A percentile compares a stretch with the other conserved stretches of the same genome.
These are phyloP conservation scores for Dicorynia guianensis DNA, from an alignment of 306 rosid species.

Conservation along the genomic window DNA sequence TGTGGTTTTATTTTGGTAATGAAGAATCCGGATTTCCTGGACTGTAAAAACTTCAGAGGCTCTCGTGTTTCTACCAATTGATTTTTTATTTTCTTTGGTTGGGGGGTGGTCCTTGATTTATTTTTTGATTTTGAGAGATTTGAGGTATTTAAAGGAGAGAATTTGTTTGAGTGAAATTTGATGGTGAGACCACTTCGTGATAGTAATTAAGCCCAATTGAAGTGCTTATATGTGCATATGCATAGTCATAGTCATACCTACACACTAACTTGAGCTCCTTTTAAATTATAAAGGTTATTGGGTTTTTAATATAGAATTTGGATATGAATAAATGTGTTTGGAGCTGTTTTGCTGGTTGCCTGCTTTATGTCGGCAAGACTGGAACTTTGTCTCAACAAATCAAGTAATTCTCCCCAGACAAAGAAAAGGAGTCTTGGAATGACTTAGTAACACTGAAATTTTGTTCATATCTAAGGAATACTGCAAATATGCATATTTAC, in stretches of 20 bases:
- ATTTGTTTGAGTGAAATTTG: conserved; percentile 27
- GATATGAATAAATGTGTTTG: conserved; percentile 1
- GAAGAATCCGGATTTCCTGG: too few relatives aligned
- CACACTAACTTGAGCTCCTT: not conserved
- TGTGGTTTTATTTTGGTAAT: not conserved
- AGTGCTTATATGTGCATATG: conserved; percentile 19
- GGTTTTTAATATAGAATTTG: not conserved
- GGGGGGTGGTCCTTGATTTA: too few relatives aligned
- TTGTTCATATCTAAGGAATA: conserved; percentile 20
- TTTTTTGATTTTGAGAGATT: not conserved
- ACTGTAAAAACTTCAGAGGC: too few relatives aligned
- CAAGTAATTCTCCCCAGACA: not conserved
- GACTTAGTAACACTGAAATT: not conserved
- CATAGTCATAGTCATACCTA: conserved; percentile 1
- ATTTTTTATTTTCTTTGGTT: too few relatives aligned
- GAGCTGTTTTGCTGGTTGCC: conserved; percentile 12
- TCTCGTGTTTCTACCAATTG: too few relatives aligned
- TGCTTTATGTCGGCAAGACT: not conserved
- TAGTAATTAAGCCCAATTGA: conserved; percentile 8
- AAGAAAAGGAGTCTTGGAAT: not conserved
- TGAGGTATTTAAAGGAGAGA: conserved; percentile 14
- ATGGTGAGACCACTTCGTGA: conserved; percentile 19
- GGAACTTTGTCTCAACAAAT: not conserved
- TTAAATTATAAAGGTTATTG: not conserved
- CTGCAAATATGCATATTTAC: conserved; percentile 16